Evolutionary conservation across 495 filamentous ascomycete species (phyloP).

Genomic region (Hypoxylon subgilvum): DNA sequence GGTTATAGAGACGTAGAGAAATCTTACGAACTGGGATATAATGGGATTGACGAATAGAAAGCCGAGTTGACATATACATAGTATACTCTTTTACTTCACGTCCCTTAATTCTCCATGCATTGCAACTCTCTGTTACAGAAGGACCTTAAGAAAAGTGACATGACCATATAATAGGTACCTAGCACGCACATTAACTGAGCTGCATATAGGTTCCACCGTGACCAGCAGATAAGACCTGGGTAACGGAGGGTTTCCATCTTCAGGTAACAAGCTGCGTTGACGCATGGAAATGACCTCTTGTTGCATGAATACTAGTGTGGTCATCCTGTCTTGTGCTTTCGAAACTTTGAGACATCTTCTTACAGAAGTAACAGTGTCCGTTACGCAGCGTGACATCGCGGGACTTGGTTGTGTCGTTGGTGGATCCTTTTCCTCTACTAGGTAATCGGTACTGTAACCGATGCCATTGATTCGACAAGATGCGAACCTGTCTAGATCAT

Average conservation of each 20-base stretch:
- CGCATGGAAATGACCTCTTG: background rate
- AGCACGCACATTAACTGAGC: slow-evolving; percentile 2
- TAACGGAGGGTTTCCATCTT: slow-evolving; percentile 1
- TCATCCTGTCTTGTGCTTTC: slow-evolving; percentile 15
- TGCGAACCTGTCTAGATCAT: slow-evolving; percentile 1
- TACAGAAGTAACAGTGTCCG: background rate
- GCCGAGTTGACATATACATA: background rate
- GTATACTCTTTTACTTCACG: background rate
- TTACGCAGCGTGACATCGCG: slow-evolving; percentile 18
- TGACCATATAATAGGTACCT: slow-evolving; percentile 2
- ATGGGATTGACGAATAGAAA: slow-evolving; percentile 2
- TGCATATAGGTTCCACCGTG: slow-evolving; percentile 7
- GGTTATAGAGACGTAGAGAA: background rate
- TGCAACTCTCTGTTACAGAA: background rate
- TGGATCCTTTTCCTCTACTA: background rate
- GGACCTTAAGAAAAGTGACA: background rate
- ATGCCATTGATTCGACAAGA: background rate
- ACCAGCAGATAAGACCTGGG: slow-evolving; percentile 16
- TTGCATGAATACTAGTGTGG: background rate
- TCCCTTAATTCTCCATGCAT: too few relatives aligned
- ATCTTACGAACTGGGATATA: background rate
- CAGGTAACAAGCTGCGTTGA: slow-evolving; percentile 1
- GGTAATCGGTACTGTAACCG: background rate
- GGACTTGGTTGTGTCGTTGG: background rate
- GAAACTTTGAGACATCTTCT: background rate